Percentiles rank a stretch among this genome's conserved stretches.
These are phyloP conservation scores for Pezicula rhizophila DNA, from an alignment of 2,329 filamentous ascomycete species.

Conservation along the genomic window DNA sequence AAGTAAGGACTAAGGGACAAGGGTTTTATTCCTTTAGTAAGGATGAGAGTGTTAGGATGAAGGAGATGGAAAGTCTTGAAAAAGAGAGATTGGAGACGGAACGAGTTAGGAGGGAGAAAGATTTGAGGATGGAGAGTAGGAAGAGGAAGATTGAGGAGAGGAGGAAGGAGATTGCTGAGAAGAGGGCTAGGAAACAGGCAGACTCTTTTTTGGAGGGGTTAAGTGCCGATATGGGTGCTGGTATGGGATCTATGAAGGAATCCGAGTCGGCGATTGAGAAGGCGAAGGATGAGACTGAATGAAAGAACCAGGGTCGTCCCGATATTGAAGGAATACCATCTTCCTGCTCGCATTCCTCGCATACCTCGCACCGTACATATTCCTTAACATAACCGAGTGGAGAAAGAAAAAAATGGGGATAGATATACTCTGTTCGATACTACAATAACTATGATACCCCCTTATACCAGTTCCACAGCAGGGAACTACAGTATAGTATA, in stretches of 20 bases:
- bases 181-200: slow-evolving; percentile 60
- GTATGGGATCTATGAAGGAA: slow-evolving; percentile 10
- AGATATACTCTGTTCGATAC: no score
- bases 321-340: no score
- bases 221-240: slow-evolving; percentile 29
- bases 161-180: slow-evolving; percentile 35
- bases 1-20: slow-evolving; percentile 81
- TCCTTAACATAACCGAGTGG: no score
- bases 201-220: slow-evolving; percentile 66
- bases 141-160: slow-evolving; percentile 57
- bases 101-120: slow-evolving; percentile 41
- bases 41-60: slow-evolving; percentile 57
- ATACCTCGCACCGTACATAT: no score
- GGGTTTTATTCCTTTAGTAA: slow-evolving; percentile 88
- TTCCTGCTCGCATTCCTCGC: no score
- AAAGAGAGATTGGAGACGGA: slow-evolving; percentile 62
- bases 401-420: no score
- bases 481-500: no score
- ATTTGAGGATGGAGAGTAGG: slow-evolving; percentile 52
- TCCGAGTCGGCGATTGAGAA: not conserved
- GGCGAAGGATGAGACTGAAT: not conserved
- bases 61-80: slow-evolving; percentile 70
- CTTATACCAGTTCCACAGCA: no score
- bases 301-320: no score
- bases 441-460: no score